Evolutionary conservation across 768 basidiomycete genomes (phyloP), one percentile per base, ranked within the genome.

Genomic region (Tephrocybe rancida): DNA sequence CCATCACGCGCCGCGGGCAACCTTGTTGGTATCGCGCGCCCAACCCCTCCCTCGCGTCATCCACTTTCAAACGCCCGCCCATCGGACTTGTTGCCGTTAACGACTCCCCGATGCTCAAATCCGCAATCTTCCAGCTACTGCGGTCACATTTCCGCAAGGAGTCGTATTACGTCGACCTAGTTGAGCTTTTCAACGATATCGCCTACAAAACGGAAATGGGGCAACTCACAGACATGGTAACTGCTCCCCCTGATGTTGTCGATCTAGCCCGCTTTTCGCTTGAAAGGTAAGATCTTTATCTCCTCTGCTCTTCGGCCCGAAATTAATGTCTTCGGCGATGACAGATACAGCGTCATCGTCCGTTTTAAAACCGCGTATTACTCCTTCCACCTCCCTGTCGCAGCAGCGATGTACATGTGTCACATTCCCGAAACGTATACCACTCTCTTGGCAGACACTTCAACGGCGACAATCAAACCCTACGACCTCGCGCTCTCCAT

Each of bases 311-410:
- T 13, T 6, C 13, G 30, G 30, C 7, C 30, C 30, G 30, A 32
- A n/a, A n/a, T n/a, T 32, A 32, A 32, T 32, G 7, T 8, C 24
- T 13, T n/a, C 18, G 13, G 26, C 14, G 1, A 16, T 26, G 26
- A 13, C 64, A 95, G 93, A 67, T 94, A 97, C 67, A 81, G 83
- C 55, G 82, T 90, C 55, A 97, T 98, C 68, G 96, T 97, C 47
- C 81, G 92, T 58, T 97, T 95, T 84, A 99, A 98, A 75, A 98
- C 96, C 27, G 92, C 96, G 0, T 96, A 83, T 76, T 98, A 98
- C 74, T 97, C 93, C 34, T 98, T 98, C 82, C 96, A 97, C 77
- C 92, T 98, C 57, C 94, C 96, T 39, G 93, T 98, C 58, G 96
- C 95, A 9, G 86, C 94, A 56, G 94, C 93, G 9, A 87, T 98